phyloP scores from a whole-genome alignment of 73 alveolate species.

The Blepharisma japonicum region DNA sequence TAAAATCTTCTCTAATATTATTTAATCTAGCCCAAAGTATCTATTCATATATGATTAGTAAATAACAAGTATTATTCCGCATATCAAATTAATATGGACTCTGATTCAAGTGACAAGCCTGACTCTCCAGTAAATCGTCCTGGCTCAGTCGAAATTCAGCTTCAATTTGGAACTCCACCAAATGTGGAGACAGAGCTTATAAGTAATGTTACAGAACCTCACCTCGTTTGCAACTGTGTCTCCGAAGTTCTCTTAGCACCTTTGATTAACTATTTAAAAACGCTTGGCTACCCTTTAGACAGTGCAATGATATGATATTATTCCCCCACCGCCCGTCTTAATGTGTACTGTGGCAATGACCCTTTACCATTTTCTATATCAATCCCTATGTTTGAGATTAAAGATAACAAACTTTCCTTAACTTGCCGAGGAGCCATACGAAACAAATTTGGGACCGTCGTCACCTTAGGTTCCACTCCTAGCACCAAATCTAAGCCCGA shows the following conservation, averaged over 20 bases:
- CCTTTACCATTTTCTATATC: conserved; percentile 46
- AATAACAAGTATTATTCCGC: no score
- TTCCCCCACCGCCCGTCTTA: conserved; percentile 39
- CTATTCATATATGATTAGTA: no score
- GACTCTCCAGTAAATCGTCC: neutral
- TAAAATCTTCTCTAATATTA: no score
- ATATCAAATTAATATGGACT: neutral
- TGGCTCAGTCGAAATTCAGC: neutral
- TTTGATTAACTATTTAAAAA: conserved; percentile 33
- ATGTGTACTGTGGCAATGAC: conserved; percentile 56
- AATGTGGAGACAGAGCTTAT: conserved; percentile 14
- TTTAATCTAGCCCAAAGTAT: no score
- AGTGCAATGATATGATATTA: conserved; percentile 44
- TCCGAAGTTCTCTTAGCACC: conserved; percentile 18
- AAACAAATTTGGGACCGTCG: conserved; percentile 24
- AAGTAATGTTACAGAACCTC: neutral
- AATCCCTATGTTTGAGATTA: conserved; percentile 10
- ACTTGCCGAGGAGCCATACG: conserved; percentile 24
- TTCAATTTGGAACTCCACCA: neutral
- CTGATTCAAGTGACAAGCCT: conserved; percentile 19
- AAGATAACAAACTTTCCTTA: neutral
- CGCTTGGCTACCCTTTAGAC: conserved; percentile 52
- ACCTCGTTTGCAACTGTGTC: neutral
- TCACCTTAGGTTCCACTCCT: conserved; percentile 14
- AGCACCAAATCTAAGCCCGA: neutral